Percentiles rank a stretch among this genome's conserved stretches.
These are phyloP conservation scores for Backusella australiensis DNA, from an alignment of 192 early-diverging fungal species.

Conservation along the genomic window DNA sequence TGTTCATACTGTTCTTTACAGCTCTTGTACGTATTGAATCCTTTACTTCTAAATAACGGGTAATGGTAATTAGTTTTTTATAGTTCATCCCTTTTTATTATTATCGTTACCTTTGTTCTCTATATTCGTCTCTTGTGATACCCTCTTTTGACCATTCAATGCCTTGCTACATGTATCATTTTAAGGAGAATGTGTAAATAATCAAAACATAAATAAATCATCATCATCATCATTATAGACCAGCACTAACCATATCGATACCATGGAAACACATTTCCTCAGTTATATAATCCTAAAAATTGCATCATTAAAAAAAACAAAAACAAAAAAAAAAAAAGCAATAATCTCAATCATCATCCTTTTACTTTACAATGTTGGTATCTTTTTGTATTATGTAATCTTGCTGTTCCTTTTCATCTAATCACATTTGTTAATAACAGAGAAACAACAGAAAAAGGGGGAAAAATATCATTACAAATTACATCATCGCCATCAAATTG, in stretches of 20 bases:
- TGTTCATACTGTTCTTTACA: constrained; percentile 20
- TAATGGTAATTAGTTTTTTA: background rate
- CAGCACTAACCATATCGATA: constrained; percentile 33
- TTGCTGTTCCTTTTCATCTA: background rate
- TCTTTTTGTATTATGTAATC: background rate
- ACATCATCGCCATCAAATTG: background rate
- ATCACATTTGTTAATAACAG: background rate
- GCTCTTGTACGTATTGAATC: constrained; percentile 19
- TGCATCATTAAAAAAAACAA: background rate
- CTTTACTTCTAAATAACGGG: constrained; percentile 4
- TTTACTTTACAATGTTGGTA: background rate
- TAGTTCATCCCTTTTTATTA: background rate
- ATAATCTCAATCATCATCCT: background rate
- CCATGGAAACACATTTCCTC: constrained; percentile 27
- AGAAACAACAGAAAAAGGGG: background rate
- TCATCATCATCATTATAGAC: background rate
- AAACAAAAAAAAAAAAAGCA: background rate
- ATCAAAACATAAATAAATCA: background rate
- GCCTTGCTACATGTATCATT: constrained; percentile 33
- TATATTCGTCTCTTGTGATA: constrained; percentile 34
- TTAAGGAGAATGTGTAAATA: background rate
- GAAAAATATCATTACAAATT: background rate
- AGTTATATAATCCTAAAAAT: constrained; percentile 21
- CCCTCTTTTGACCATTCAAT: constrained; percentile 30
- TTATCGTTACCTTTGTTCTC: constrained; percentile 31